A percentile compares a stretch with the other conserved stretches of the same genome.
phyloP scores from a whole-genome alignment of 371 early-diverging fungal genomes.

The Mucor indicus region DNA sequence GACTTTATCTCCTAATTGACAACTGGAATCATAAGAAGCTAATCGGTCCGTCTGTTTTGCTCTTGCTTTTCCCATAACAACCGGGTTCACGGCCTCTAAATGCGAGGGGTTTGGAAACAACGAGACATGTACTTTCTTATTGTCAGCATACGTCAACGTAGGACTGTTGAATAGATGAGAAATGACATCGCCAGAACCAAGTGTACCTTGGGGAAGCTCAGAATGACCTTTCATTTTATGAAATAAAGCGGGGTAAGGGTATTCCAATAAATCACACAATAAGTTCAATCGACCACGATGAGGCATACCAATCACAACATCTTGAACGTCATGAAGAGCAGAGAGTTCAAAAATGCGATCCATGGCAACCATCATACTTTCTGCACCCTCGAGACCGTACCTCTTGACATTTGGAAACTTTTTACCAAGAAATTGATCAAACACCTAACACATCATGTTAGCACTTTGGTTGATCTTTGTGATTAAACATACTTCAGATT shows the following conservation, averaged over 20 bases:
- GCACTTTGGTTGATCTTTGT: no score
- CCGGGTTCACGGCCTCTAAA: conserved; percentile 87
- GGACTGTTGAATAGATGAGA: conserved; percentile 81
- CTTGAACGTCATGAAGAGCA: conserved; percentile 67
- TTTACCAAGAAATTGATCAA: conserved; percentile 95
- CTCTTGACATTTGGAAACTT: conserved; percentile 94
- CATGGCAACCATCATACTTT: conserved; percentile 91
- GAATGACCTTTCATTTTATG: conserved; percentile 89
- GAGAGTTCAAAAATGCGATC: conserved; percentile 80
- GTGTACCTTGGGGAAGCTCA: conserved; percentile 76
- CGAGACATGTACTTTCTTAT: conserved; percentile 69
- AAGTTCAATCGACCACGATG: conserved; percentile 96
- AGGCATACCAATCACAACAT: conserved; percentile 91
- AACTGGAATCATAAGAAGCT: conserved; percentile 40
- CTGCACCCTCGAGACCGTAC: conserved; percentile 96
- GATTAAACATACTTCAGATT: conserved; percentile 69
- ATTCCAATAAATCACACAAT: conserved; percentile 80
- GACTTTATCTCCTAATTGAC: conserved; percentile 84
- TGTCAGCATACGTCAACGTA: conserved; percentile 62
- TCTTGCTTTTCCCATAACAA: conserved; percentile 89
- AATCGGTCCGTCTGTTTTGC: conserved; percentile 88
- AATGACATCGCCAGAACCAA: conserved; percentile 89
- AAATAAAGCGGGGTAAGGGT: conserved; percentile 79
- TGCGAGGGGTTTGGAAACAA: conserved; percentile 95
- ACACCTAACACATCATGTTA: no score